Evolutionary conservation across 805 yeast genomes (phyloP).

Genomic region (Sporopachydermia quercuum): DNA sequence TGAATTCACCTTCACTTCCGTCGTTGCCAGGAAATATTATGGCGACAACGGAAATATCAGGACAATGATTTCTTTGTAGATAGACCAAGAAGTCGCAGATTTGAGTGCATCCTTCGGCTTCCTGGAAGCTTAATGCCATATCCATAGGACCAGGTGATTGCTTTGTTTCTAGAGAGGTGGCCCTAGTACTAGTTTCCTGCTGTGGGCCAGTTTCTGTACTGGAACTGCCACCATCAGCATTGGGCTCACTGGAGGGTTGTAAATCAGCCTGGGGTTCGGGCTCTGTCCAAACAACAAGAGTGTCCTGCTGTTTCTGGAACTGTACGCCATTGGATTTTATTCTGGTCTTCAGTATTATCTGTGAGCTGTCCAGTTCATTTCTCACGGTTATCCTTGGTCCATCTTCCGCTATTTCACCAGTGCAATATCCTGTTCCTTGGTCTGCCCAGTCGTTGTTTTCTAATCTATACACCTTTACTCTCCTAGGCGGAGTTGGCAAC

Average conservation of each 20-base stretch:
- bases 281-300: slow-evolving; percentile 90
- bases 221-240: slow-evolving; percentile 12
- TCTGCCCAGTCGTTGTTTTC: slow-evolving; percentile 81
- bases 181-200: no score
- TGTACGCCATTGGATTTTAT: slow-evolving; percentile 58
- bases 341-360: slow-evolving; percentile 44
- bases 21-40: slow-evolving; percentile 31
- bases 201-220: no score
- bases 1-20: slow-evolving; percentile 16
- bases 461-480: slow-evolving; percentile 84
- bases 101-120: slow-evolving; percentile 74
- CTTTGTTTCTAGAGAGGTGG: no score
- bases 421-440: slow-evolving; percentile 82
- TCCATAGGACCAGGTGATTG: slow-evolving; percentile 26
- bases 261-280: no score
- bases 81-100: slow-evolving; percentile 67
- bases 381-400: slow-evolving; percentile 55
- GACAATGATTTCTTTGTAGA: slow-evolving; percentile 47
- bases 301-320: slow-evolving; percentile 89
- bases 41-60: slow-evolving; percentile 58
- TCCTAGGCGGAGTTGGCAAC: slow-evolving; percentile 34
- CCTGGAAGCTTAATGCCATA: slow-evolving; percentile 85
- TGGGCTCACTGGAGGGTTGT: no score
- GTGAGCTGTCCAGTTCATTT: slow-evolving; percentile 47
- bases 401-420: slow-evolving; percentile 38